Percentiles rank a stretch among this genome's conserved stretches.
Evolutionary conservation across 164 flowering plant species (phyloP).

Genomic region (Berberis vulgaris): DNA sequence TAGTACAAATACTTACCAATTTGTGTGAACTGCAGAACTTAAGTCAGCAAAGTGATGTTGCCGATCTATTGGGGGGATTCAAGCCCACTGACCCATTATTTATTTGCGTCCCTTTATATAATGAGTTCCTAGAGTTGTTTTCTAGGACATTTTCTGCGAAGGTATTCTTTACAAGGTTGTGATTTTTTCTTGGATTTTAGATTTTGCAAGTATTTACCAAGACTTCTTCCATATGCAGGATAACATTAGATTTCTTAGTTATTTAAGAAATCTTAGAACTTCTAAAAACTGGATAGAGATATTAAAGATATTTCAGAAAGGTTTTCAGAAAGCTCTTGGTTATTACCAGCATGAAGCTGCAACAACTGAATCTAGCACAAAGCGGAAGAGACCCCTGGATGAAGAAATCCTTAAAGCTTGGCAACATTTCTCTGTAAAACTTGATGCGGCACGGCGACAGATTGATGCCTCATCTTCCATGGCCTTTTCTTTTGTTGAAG

Average conservation of each 20-base stretch:
- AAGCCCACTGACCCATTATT: conserved; percentile 73
- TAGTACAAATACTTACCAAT: not conserved
- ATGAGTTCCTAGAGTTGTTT: conserved; percentile 64
- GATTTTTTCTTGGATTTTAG: not conserved
- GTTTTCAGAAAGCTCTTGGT: conserved; percentile 18
- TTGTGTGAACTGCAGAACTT: conserved; percentile 53
- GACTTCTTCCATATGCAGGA: conserved; percentile 2
- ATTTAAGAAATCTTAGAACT: conserved; percentile 23
- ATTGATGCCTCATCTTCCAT: conserved; percentile 51
- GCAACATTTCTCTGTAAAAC: conserved; percentile 46
- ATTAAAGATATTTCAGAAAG: conserved; percentile 33
- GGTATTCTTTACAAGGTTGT: conserved; percentile 28
- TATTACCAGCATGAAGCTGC: conserved; percentile 11
- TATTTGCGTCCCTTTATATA: conserved; percentile 60
- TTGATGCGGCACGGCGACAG: conserved; percentile 45
- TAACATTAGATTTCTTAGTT: conserved; percentile 20
- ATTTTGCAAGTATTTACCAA: not conserved
- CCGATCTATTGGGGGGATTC: conserved; percentile 89
- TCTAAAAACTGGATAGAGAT: conserved; percentile 54
- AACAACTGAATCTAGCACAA: conserved; percentile 25
- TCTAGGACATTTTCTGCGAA: conserved; percentile 39
- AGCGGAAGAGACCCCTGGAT: conserved; percentile 50
- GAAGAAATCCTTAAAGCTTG: conserved; percentile 37
- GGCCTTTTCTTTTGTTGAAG: conserved; percentile 93
- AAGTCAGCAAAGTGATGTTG: conserved; percentile 95